Conservation (phyloP, 805 yeast species). For the Zygotorulaspora chibaensis region DNA sequence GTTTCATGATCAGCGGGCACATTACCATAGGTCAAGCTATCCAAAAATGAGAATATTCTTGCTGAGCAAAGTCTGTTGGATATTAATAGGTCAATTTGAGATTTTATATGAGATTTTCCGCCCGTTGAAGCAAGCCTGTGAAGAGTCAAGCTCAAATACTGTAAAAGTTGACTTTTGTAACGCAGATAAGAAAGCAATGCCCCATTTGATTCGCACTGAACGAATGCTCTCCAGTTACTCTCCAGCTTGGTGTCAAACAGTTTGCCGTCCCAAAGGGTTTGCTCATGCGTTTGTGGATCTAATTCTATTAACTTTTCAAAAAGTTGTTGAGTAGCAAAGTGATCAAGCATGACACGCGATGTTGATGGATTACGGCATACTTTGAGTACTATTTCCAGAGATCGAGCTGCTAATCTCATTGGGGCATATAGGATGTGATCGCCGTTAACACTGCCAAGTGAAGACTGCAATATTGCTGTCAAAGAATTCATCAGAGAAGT, state of each 20-base stretch:
- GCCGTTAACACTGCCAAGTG: slow-evolving; percentile 42
- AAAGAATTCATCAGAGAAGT: slow-evolving; percentile 56
- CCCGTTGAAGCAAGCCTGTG: slow-evolving; percentile 49
- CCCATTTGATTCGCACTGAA: slow-evolving; percentile 39
- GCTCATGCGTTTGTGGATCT: slow-evolving; percentile 51
- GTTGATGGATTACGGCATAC: slow-evolving; percentile 56
- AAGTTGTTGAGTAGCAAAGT: slow-evolving; percentile 49
- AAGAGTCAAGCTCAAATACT: slow-evolving; percentile 68
- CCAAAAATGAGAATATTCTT: slow-evolving; percentile 63
- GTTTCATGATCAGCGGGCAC: slow-evolving; percentile 33
- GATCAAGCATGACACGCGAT: slow-evolving; percentile 46
- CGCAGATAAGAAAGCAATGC: slow-evolving; percentile 58
- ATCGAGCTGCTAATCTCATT: slow-evolving; percentile 51
- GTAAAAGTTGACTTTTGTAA: slow-evolving; percentile 57
- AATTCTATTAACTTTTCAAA: slow-evolving; percentile 48
- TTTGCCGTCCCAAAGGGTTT: slow-evolving; percentile 53
- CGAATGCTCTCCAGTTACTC: slow-evolving; percentile 35
- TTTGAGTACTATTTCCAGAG: slow-evolving; percentile 59
- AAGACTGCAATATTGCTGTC: slow-evolving; percentile 45
- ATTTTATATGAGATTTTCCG: slow-evolving; percentile 42
- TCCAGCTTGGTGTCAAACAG: slow-evolving; percentile 36
- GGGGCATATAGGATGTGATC: slow-evolving; percentile 48
- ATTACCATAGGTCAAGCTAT: slow-evolving; percentile 57
- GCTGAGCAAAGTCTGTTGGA: slow-evolving; percentile 56
- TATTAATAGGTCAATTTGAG: slow-evolving; percentile 51